phyloP scores from a whole-genome alignment of 257 asterid genomes.

The Solanum sparsipilum region DNA sequence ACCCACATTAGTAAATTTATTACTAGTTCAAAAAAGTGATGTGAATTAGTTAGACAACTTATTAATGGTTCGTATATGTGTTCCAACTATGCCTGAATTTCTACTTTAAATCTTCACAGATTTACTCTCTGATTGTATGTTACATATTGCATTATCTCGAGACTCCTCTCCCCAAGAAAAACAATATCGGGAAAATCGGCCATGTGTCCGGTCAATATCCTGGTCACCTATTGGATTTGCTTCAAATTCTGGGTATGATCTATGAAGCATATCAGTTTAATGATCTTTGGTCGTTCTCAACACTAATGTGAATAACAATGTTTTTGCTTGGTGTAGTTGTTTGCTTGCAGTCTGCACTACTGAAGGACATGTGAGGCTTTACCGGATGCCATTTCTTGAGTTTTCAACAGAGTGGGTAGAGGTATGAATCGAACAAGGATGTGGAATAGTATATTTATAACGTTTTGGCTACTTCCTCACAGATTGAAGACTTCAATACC shows the following conservation, averaged over 20 bases:
- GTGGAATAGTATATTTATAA: background rate
- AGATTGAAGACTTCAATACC: background rate
- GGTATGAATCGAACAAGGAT: constrained; percentile 29
- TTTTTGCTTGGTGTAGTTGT: constrained; percentile 36
- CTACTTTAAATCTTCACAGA: constrained; percentile 23
- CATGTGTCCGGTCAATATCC: constrained; percentile 74
- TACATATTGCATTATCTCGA: constrained; percentile 52
- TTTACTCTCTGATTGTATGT: constrained; percentile 57
- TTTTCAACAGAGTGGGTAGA: constrained; percentile 72
- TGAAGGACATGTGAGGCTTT: constrained; percentile 64
- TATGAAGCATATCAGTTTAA: background rate
- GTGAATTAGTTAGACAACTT: background rate
- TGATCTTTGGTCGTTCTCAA: background rate
- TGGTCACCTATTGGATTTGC: constrained; percentile 94
- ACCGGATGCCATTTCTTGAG: constrained; percentile 69
- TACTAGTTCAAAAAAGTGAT: background rate
- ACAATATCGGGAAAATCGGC: constrained; percentile 17
- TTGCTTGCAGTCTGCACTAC: constrained; percentile 90
- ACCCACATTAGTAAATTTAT: background rate
- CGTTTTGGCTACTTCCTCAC: background rate
- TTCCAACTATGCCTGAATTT: background rate
- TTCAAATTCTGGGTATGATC: constrained; percentile 62
- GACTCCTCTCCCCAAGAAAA: constrained; percentile 13
- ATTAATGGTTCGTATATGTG: background rate
- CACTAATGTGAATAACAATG: background rate